Evolutionary conservation across 306 rosid genomes (phyloP).

Genomic region (Citrullus amarus): DNA sequence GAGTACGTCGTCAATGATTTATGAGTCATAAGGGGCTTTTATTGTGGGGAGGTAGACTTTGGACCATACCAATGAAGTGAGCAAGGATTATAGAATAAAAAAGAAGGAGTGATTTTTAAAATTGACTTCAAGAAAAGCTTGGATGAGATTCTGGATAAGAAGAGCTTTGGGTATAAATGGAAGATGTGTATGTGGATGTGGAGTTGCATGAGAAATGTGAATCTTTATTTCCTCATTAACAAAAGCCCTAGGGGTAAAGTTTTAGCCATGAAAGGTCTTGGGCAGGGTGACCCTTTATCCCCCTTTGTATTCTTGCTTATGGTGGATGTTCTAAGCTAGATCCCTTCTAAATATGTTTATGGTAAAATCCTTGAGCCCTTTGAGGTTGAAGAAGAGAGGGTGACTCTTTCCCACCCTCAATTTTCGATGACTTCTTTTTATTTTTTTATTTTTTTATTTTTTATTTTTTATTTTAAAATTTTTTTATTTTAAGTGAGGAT

Average conservation of each 20-base stretch:
- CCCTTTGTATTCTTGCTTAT: not conserved
- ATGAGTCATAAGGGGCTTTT: no score
- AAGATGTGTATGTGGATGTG: not conserved
- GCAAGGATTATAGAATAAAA: no score
- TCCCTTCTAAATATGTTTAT: not conserved
- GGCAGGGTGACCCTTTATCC: not conserved
- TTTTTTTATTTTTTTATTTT: no score
- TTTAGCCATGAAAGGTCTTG: not conserved
- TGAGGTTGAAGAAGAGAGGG: not conserved
- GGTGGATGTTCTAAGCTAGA: not conserved
- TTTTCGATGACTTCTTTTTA: no score
- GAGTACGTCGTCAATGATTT: no score
- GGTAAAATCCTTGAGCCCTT: not conserved
- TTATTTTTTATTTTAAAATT: no score
- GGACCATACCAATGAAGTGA: no score
- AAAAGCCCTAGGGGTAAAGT: not conserved
- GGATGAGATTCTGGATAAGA: not conserved
- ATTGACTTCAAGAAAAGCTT: no score
- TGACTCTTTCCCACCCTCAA: not conserved
- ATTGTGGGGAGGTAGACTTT: no score
- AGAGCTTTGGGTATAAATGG: not conserved
- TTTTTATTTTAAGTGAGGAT: no score
- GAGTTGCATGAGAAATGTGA: not conserved
- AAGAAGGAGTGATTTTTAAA: no score
- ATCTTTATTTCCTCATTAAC: not conserved